These are phyloP conservation scores for Zygosaccharomyces sapae DNA, from an alignment of 1,139 yeast species.

Conservation along the genomic window DNA sequence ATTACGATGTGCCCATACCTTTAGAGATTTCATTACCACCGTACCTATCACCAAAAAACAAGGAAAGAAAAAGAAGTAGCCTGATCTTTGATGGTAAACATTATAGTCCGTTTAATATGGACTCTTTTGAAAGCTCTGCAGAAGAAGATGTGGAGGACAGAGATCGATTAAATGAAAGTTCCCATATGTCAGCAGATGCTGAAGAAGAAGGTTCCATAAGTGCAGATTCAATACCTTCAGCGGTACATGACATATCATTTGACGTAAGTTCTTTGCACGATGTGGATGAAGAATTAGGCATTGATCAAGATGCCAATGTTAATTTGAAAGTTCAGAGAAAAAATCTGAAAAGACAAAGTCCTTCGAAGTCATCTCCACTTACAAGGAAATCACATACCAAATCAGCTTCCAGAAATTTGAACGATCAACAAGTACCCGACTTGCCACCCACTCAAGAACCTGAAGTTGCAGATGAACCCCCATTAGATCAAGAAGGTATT, in stretches of 20 bases:
- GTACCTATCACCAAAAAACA: conserved; percentile 36
- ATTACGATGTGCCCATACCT: conserved; percentile 37
- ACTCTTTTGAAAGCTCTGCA: conserved; percentile 5
- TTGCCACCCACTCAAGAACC: neutral
- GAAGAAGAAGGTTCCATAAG: conserved; percentile 12
- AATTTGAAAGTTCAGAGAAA: conserved; percentile 30
- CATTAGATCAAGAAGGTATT: neutral
- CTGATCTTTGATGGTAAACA: conserved; percentile 33
- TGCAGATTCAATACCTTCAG: conserved; percentile 30
- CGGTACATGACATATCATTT: conserved; percentile 30
- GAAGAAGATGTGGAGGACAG: conserved; percentile 1
- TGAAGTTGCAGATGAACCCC: neutral
- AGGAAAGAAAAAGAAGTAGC: conserved; percentile 24
- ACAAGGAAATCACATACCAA: neutral
- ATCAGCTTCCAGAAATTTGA: neutral
- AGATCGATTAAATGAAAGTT: neutral
- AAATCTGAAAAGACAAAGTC: conserved; percentile 21
- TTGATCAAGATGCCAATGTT: conserved; percentile 34
- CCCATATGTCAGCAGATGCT: neutral
- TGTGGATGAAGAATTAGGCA: conserved; percentile 28
- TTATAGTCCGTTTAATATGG: conserved; percentile 24
- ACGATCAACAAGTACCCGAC: neutral
- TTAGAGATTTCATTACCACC: conserved; percentile 38
- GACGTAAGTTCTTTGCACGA: conserved; percentile 18
- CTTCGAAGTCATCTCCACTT: neutral